Conservation (phyloP, 345 rosid species). For the Physaria fendleri region DNA sequence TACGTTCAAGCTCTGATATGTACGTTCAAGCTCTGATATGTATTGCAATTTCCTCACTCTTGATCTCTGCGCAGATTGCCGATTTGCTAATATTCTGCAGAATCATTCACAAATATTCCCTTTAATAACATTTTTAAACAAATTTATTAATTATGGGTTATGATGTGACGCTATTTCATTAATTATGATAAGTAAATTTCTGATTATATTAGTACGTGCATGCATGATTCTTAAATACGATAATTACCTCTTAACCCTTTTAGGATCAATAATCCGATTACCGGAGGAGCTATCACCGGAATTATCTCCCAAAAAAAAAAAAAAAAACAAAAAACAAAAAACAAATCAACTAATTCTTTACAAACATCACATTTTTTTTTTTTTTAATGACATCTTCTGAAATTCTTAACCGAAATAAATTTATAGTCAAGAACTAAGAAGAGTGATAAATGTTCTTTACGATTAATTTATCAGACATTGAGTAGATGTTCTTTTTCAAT, state of each 20-base stretch:
- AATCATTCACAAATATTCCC: background rate
- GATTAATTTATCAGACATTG: constrained; percentile 24
- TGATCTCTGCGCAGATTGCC: constrained; percentile 94
- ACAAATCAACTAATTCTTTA: constrained; percentile 21
- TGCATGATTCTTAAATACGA: constrained; percentile 23
- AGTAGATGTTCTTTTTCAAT: constrained; percentile 35
- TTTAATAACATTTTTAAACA: background rate
- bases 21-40: constrained; percentile 95
- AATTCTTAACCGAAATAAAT: constrained; percentile 10
- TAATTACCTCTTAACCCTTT: constrained; percentile 88
- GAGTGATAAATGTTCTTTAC: background rate
- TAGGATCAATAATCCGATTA: constrained; percentile 60
- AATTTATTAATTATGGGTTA: background rate
- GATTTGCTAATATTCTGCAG: constrained; percentile 76
- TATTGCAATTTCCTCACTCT: constrained; percentile 86
- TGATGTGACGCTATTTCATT: background rate
- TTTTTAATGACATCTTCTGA: background rate
- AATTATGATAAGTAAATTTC: background rate
- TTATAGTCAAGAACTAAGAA: background rate
- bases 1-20: constrained; percentile 89
- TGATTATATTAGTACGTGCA: constrained; percentile 24
- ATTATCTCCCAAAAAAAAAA: constrained; percentile 1
- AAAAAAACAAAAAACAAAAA: background rate
- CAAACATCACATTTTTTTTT: too few relatives aligned
- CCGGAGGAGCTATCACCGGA: constrained; percentile 28